Evolutionary conservation across 2,329 filamentous ascomycete genomes (phyloP).

Genomic region (Phaeosphaeriaceae sp.): DNA sequence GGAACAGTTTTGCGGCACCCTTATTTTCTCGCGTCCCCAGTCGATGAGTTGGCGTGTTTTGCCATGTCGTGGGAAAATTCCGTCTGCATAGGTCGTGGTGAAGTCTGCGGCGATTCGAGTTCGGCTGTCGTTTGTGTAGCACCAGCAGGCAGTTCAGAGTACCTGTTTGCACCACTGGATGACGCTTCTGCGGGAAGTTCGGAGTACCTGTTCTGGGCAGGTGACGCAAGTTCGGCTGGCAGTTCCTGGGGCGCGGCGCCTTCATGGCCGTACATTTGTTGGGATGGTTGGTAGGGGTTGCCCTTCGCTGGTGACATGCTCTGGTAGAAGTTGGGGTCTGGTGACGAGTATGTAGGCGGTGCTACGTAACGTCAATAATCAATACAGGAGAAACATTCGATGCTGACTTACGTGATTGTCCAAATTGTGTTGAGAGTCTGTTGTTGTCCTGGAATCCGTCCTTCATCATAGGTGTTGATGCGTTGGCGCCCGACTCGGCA

Average conservation of each 20-base stretch:
- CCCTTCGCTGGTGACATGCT: constrained; percentile 14
- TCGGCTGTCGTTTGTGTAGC: constrained; percentile 11
- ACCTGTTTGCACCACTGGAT: constrained; percentile 11
- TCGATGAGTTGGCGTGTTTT: constrained; percentile 6
- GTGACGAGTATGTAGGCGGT: constrained; percentile 33
- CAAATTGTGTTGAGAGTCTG: constrained; percentile 15
- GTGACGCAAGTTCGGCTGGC: constrained; percentile 14
- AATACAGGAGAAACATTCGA: not conserved
- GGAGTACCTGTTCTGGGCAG: constrained; percentile 18
- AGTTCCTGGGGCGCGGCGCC: constrained; percentile 25
- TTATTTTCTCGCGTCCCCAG: constrained; percentile 12
- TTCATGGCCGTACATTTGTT: constrained; percentile 24
- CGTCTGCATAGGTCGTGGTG: constrained; percentile 21
- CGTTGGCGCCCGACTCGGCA: constrained; percentile 10
- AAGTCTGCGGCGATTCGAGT: constrained; percentile 28
- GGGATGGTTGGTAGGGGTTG: constrained; percentile 9
- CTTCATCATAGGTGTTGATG: constrained; percentile 22
- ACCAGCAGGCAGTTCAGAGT: constrained; percentile 30
- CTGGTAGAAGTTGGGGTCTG: constrained; percentile 24
- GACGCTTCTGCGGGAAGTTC: constrained; percentile 32
- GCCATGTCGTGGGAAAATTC: constrained; percentile 17
- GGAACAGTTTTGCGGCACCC: constrained; percentile 1
- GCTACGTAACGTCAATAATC: constrained; percentile 13
- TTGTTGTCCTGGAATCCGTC: constrained; percentile 14
- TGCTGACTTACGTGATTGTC: constrained; percentile 29